Evolutionary conservation across 352 stramenopile species (phyloP).

Genomic region (Peronospora farinosa): DNA sequence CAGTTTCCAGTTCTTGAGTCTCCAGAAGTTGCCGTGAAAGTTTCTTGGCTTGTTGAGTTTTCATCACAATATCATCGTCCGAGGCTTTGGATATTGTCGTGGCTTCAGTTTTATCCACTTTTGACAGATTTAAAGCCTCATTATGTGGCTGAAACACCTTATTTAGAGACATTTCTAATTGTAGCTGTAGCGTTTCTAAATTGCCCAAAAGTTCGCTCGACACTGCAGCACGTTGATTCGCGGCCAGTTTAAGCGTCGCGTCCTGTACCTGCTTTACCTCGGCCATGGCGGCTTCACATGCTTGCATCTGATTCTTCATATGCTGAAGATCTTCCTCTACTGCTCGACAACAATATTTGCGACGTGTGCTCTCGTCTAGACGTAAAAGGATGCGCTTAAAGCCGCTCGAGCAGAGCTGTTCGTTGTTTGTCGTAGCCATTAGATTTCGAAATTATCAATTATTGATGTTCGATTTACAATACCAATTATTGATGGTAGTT

Average conservation of each 20-base stretch:
- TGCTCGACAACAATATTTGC: constrained; percentile 28
- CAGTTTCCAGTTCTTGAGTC: constrained; percentile 9
- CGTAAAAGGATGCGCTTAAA: constrained; percentile 37
- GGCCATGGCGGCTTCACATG: constrained; percentile 23
- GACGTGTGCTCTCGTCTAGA: constrained; percentile 30
- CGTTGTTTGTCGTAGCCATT: constrained; percentile 6
- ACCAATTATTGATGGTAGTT: no score
- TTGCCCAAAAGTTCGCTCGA: constrained; percentile 25
- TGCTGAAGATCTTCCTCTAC: constrained; percentile 28
- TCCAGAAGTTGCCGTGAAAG: constrained; percentile 13
- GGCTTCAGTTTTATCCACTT: no score
- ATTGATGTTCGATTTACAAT: neutral
- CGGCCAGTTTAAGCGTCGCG: constrained; percentile 26
- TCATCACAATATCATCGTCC: neutral
- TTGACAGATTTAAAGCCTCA: neutral
- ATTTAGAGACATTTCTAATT: constrained; percentile 17
- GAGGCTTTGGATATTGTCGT: neutral
- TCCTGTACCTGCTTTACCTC: constrained; percentile 35
- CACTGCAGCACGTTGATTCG: constrained; percentile 16
- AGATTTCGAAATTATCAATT: constrained; percentile 1
- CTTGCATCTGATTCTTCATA: constrained; percentile 11
- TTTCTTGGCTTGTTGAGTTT: constrained; percentile 13
- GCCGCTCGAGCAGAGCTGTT: constrained; percentile 22
- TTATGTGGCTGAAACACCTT: constrained; percentile 7
- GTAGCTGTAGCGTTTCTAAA: constrained; percentile 28